These are phyloP conservation scores for Agrostemma githago DNA, from an alignment of 148 eudicot species.

Conservation along the genomic window DNA sequence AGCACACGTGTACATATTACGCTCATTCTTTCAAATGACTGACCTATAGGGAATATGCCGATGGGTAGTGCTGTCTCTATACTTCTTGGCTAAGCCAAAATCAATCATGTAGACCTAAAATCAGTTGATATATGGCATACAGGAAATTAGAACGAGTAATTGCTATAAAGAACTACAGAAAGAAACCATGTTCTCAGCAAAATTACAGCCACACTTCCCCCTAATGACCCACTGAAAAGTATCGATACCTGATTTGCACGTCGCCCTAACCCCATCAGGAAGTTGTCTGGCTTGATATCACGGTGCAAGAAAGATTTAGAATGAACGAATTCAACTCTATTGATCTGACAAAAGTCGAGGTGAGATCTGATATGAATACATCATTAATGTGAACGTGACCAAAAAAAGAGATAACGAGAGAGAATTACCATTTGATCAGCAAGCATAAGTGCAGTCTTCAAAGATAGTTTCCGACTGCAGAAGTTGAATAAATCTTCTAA, in stretches of 20 bases:
- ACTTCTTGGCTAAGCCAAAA: conserved; percentile 98
- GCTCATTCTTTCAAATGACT: conserved; percentile 7
- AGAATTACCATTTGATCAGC: conserved; percentile 89
- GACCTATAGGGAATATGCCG: conserved; percentile 96
- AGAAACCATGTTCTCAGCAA: not conserved
- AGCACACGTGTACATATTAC: not conserved
- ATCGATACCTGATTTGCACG: conserved; percentile 89
- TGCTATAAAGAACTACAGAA: not conserved
- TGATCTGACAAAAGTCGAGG: conserved; percentile 47
- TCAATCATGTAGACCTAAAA: conserved; percentile 90
- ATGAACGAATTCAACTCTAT: conserved; percentile 91
- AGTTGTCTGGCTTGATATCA: conserved; percentile 97
- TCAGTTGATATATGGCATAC: conserved; percentile 5
- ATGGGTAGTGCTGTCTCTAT: conserved; percentile 85
- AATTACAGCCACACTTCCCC: not conserved
- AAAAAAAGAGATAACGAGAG: not conserved
- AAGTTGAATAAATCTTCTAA: conserved; percentile 92
- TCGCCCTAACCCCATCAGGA: conserved; percentile 97
- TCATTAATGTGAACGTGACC: not conserved
- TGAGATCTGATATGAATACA: not conserved
- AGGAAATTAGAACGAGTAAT: conserved; percentile 14
- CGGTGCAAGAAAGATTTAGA: conserved; percentile 93
- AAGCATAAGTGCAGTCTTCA: conserved; percentile 97
- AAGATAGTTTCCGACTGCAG: conserved; percentile 86
- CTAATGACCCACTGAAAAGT: not conserved